phyloP scores from a whole-genome alignment of 2,329 filamentous ascomycete species.

The Aureobasidium uvarum region DNA sequence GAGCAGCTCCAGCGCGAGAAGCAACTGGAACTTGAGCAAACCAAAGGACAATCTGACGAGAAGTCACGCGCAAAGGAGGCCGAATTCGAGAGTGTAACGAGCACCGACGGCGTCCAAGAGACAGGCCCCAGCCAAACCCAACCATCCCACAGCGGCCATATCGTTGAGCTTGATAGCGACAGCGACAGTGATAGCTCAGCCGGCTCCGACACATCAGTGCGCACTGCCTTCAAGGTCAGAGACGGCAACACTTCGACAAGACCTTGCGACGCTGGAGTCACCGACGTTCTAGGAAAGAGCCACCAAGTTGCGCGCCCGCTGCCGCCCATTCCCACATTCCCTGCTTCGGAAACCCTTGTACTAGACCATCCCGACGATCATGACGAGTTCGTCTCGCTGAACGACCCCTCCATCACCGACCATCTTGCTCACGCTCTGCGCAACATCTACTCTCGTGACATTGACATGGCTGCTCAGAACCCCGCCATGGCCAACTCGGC shows the following conservation, averaged over 20 bases:
- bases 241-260: not conserved
- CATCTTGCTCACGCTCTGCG: slow-evolving; percentile 2
- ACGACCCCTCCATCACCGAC: slow-evolving; percentile 9
- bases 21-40: not conserved
- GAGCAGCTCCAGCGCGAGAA: not conserved
- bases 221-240: slow-evolving; percentile 2
- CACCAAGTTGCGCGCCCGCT: not conserved
- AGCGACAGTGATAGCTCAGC: not conserved
- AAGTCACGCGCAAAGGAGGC: not conserved
- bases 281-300: not conserved
- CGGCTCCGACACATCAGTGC: not conserved
- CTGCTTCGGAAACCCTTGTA: not conserved
- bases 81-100: not conserved
- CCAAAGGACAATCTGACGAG: not conserved
- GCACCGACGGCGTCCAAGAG: not conserved
- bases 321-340: slow-evolving; percentile 1
- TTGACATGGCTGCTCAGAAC: slow-evolving; percentile 29
- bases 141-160: not conserved
- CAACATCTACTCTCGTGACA: not conserved
- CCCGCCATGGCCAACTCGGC: slow-evolving; percentile 24
- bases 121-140: not conserved
- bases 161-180: not conserved
- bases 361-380: not conserved
- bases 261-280: not conserved
- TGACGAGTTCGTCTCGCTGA: slow-evolving; percentile 21